Conservation (phyloP, 73 alveolate genomes). For the Paramecium octaurelia region DNA sequence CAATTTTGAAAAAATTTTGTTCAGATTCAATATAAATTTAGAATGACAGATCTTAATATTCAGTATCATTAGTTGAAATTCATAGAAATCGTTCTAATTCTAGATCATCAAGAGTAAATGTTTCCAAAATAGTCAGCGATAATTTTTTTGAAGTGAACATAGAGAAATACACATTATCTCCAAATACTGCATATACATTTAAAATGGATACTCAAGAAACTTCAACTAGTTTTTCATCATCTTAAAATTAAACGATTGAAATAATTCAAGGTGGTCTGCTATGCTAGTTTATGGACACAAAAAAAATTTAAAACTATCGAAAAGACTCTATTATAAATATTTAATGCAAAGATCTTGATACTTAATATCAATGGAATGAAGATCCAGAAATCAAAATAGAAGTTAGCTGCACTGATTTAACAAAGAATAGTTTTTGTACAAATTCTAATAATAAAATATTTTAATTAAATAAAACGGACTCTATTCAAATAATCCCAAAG, state of each 20-base stretch:
- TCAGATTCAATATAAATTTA: background rate
- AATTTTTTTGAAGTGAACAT: background rate
- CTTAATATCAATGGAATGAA: background rate
- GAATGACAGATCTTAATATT: background rate
- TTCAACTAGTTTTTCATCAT: background rate
- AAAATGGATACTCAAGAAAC: background rate
- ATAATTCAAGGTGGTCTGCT: background rate
- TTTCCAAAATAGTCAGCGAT: background rate
- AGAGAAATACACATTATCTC: background rate
- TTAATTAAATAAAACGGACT: background rate
- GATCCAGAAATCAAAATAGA: background rate
- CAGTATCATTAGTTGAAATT: background rate
- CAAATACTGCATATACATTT: background rate
- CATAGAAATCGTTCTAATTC: background rate
- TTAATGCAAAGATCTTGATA: background rate
- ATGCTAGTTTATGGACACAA: background rate
- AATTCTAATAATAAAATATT: background rate
- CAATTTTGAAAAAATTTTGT: background rate
- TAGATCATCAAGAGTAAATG: background rate
- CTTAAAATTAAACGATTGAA: background rate
- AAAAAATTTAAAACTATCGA: background rate
- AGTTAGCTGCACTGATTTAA: background rate
- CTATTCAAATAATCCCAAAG: background rate
- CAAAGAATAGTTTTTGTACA: background rate
- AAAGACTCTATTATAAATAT: background rate